These are phyloP conservation scores for Ceratocystiopsis sp. DNA, from an alignment of 2,329 filamentous ascomycete genomes.

Conservation along the genomic window DNA sequence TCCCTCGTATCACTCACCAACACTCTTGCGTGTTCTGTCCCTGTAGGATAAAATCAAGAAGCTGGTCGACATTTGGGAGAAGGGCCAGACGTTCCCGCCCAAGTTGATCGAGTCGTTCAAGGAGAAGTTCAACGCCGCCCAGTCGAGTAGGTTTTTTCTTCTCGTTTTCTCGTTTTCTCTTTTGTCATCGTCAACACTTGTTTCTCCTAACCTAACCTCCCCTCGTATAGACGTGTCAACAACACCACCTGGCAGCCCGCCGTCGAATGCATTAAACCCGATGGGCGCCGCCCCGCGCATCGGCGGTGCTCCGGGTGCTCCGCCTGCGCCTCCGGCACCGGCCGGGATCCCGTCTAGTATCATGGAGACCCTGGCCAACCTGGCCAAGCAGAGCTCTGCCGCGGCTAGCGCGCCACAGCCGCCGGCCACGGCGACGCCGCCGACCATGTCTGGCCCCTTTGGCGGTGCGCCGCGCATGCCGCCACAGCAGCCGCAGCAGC, in stretches of 20 bases:
- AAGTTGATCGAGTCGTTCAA: conserved; percentile 70
- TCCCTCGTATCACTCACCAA: conserved; percentile 20
- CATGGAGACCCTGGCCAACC: conserved; percentile 62
- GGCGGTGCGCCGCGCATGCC: conserved; percentile 13
- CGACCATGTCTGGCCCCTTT: conserved; percentile 1
- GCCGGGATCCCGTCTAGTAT: conserved; percentile 37
- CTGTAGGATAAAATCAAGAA: conserved; percentile 90
- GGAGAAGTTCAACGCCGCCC: conserved; percentile 51
- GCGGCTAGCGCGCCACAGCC: conserved; percentile 21
- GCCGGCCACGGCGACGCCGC: conserved; percentile 13
- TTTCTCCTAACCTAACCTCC: not conserved
- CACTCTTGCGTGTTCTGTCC: conserved; percentile 12
- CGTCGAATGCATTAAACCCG: conserved; percentile 26
- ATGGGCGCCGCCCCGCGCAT: conserved; percentile 4
- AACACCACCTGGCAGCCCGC: conserved; percentile 50
- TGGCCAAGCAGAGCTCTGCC: conserved; percentile 55
- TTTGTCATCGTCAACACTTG: no score
- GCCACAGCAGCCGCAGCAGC: conserved; percentile 5
- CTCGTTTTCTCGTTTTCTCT: conserved; percentile 4
- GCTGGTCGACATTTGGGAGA: conserved; percentile 95
- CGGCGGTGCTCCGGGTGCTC: conserved; percentile 7
- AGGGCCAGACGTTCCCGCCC: conserved; percentile 74
- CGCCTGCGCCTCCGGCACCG: conserved; percentile 19
- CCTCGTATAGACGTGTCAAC: conserved; percentile 44
- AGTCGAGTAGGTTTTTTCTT: conserved; percentile 40